Conservation (phyloP, 148 eudicot species). For the Rhododendron griersonianum region DNA sequence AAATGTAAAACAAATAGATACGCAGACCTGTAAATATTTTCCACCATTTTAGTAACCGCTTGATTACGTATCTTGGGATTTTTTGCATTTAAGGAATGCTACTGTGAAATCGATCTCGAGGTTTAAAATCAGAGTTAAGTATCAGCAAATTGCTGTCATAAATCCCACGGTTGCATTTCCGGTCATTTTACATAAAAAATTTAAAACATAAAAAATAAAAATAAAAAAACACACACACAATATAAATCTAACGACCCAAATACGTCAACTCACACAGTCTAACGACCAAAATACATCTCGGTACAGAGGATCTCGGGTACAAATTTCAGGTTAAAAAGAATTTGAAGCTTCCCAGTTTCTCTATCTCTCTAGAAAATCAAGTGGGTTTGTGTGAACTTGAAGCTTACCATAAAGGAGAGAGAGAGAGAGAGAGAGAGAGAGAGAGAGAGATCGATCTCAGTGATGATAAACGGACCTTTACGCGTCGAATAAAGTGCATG, state of each 20-base stretch:
- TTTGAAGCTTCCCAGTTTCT: neutral
- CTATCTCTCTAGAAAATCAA: neutral
- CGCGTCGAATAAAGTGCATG: neutral
- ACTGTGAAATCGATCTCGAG: neutral
- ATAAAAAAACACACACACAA: neutral
- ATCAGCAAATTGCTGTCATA: neutral
- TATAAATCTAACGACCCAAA: neutral
- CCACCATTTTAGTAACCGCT: neutral
- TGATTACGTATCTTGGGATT: neutral
- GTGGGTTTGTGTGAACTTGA: conserved; percentile 1
- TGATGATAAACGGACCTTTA: neutral
- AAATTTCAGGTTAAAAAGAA: neutral
- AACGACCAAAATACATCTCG: too few species aligned
- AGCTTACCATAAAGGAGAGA: conserved; percentile 6
- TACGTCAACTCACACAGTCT: neutral
- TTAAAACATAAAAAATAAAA: too few species aligned
- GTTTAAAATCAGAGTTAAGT: neutral
- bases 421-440: neutral
- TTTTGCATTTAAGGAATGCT: neutral
- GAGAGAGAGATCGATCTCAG: neutral
- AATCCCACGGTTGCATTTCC: neutral
- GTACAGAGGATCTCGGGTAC: neutral
- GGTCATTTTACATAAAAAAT: too few species aligned
- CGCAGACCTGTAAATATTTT: neutral
- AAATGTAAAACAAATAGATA: neutral